Conservation (phyloP, 2,329 filamentous ascomycete genomes). For the Aspergillus terreus region DNA sequence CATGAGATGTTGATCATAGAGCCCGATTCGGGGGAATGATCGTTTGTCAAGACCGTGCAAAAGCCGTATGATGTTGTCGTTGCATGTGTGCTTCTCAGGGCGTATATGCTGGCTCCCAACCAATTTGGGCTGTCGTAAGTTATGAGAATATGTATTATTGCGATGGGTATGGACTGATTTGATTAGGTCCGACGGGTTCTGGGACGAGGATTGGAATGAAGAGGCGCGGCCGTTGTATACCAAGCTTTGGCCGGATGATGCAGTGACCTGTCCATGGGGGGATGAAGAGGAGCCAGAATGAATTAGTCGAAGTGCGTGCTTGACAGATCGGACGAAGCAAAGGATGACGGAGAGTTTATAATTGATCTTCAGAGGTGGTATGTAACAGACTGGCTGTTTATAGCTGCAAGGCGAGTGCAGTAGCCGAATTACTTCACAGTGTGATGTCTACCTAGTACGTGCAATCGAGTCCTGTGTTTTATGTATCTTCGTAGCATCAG, state of each 20-base stretch:
- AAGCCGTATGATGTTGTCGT: slow-evolving; percentile 19
- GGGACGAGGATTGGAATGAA: neutral
- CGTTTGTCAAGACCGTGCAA: slow-evolving; percentile 12
- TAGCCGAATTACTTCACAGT: too few relatives aligned
- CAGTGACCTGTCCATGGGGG: neutral
- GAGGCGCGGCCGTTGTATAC: neutral
- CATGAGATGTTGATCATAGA: neutral
- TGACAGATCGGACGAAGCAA: too few relatives aligned
- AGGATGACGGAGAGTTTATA: too few relatives aligned
- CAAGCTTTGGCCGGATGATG: neutral
- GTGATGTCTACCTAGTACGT: too few relatives aligned
- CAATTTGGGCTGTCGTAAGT: neutral
- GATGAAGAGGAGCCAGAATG: neutral
- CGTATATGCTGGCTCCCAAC: slow-evolving; percentile 13
- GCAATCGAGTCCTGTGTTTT: too few relatives aligned
- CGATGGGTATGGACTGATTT: neutral
- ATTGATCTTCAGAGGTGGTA: too few relatives aligned
- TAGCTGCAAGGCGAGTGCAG: too few relatives aligned
- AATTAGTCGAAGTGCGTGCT: too few relatives aligned
- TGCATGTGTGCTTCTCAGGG: slow-evolving; percentile 15
- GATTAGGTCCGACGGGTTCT: neutral
- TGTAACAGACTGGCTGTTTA: too few relatives aligned
- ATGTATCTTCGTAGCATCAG: too few relatives aligned
- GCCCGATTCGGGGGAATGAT: slow-evolving; percentile 1
- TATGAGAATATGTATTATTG: neutral